Evolutionary conservation across 192 early-diverging fungal species (phyloP), one percentile per base, ranked within the genome.

Genomic region (Backusella circina): DNA sequence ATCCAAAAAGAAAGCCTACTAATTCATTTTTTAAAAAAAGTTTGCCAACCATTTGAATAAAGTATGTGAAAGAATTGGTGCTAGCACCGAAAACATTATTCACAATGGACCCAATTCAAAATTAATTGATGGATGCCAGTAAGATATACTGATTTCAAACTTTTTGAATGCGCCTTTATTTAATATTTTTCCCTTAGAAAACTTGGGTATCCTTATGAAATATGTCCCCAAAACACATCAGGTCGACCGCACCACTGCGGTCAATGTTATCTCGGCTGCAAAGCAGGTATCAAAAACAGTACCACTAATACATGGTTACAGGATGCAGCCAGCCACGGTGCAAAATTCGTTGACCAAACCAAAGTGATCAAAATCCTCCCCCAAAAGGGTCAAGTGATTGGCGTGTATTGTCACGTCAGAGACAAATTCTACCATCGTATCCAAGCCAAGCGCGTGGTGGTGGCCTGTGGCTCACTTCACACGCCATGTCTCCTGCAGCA

Each of bases 201-300:
- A 39, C 85, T 93, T 28, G 93, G 93, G 39, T 86, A 86, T 51
- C 80, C 83, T 1, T 50, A 61, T 32, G 84, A 77, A 37, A 67
- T 74, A 7, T 88, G 93, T 44, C 90, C 92, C n/a, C 93, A 95
- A 85, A 93, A 93, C 79, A 85, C 87, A 13, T 89, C 77, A 1
- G 67, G 76, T 18, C 71, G 76, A 0, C 70, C 79, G 8, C 91
- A 93, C 75, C 71, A 84, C 39, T 92, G 91, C 67, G 91, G 90
- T 12, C 89, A 83, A 80, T 93, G 93, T 38, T 79, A 75, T 33
- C 86, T 89, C 21, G 93, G 93, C 13, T 95, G 93, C 73, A 84
- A 84, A 38, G 88, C 86, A 57, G 90, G 88, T 13, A 76, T 76
- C 32, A 95, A 95, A 75, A 91, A 93, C 74, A 82, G 87, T 12